A percentile compares a stretch with the other conserved stretches of the same genome.
Conservation (phyloP, 2,329 filamentous ascomycete genomes). For the Aplosporella prunicola region DNA sequence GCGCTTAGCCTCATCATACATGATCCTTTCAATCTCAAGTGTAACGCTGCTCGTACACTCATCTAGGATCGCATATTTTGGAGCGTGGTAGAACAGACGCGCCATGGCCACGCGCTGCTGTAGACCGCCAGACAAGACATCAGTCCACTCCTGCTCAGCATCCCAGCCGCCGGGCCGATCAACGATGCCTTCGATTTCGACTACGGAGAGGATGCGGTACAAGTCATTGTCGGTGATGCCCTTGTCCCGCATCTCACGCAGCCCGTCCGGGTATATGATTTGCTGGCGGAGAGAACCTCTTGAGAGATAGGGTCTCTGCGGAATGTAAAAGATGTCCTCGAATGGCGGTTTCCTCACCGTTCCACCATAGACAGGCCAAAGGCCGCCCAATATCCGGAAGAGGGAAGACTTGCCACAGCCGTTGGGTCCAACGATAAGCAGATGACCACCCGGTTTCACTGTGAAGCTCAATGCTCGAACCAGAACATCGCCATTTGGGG, state of each 20-base stretch:
- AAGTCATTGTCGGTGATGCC: slow-evolving; percentile 76
- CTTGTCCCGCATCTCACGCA: slow-evolving; percentile 79
- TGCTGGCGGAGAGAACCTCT: slow-evolving; percentile 90
- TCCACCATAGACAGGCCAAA: slow-evolving; percentile 97
- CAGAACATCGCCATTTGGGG: slow-evolving; percentile 89
- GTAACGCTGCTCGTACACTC: slow-evolving; percentile 97
- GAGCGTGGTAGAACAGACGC: slow-evolving; percentile 83
- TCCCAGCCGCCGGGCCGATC: slow-evolving; percentile 79
- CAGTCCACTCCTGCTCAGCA: slow-evolving; percentile 91
- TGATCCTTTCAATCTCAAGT: slow-evolving; percentile 83
- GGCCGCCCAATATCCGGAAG: slow-evolving; percentile 88
- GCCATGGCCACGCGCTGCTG: slow-evolving; percentile 98
- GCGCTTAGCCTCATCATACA: slow-evolving; percentile 94
- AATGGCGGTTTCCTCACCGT: slow-evolving; percentile 86
- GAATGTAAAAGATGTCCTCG: slow-evolving; percentile 95
- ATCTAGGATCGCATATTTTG: slow-evolving; percentile 89
- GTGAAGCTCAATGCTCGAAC: slow-evolving; percentile 78
- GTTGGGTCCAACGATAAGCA: slow-evolving; percentile 92
- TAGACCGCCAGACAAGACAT: slow-evolving; percentile 81
- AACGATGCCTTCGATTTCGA: slow-evolving; percentile 77
- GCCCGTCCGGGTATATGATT: slow-evolving; percentile 87
- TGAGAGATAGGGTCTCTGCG: slow-evolving; percentile 87
- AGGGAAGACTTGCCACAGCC: slow-evolving; percentile 94
- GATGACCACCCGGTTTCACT: slow-evolving; percentile 76
- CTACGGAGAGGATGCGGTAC: slow-evolving; percentile 61